A percentile compares a stretch with the other conserved stretches of the same genome.
Conservation (phyloP, 768 basidiomycete species). For the Mycena capillaripes region DNA sequence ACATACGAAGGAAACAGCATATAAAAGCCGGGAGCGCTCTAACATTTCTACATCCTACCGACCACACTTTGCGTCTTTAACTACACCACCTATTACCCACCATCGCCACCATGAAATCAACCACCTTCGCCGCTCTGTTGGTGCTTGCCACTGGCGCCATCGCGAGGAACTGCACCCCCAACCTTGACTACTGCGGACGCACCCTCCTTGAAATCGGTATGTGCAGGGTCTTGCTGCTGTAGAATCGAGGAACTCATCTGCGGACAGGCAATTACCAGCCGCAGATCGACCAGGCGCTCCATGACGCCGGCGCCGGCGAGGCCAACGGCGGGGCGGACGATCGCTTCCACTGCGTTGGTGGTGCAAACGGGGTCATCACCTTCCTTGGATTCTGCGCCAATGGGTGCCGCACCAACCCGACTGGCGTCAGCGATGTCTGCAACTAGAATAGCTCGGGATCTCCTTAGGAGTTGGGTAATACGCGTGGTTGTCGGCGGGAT, state of each 20-base stretch:
- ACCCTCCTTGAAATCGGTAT: constrained; percentile 5
- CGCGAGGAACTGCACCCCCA: constrained; percentile 2
- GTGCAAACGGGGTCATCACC: constrained; percentile 7
- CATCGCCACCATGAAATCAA: constrained; percentile 6
- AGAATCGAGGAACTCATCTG: neutral
- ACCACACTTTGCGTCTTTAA: neutral
- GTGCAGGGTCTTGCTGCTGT: neutral
- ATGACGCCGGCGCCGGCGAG: neutral
- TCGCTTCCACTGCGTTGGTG: neutral
- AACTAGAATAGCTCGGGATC: no score
- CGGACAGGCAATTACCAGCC: constrained; percentile 7
- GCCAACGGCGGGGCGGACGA: constrained; percentile 1
- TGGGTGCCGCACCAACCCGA: no score
- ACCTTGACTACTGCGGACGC: constrained; percentile 10
- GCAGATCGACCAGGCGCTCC: constrained; percentile 5
- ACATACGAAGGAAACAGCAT: neutral
- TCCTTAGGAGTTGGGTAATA: no score
- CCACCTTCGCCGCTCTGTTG: neutral
- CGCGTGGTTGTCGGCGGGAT: no score
- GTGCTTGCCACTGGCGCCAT: constrained; percentile 1
- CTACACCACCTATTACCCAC: constrained; percentile 1
- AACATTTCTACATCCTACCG: neutral
- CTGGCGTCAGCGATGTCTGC: no score
- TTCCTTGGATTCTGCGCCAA: neutral
- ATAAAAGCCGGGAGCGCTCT: neutral